These are phyloP conservation scores for Sclerotinia nivalis DNA, from an alignment of 2,329 filamentous ascomycete genomes.

Conservation along the genomic window DNA sequence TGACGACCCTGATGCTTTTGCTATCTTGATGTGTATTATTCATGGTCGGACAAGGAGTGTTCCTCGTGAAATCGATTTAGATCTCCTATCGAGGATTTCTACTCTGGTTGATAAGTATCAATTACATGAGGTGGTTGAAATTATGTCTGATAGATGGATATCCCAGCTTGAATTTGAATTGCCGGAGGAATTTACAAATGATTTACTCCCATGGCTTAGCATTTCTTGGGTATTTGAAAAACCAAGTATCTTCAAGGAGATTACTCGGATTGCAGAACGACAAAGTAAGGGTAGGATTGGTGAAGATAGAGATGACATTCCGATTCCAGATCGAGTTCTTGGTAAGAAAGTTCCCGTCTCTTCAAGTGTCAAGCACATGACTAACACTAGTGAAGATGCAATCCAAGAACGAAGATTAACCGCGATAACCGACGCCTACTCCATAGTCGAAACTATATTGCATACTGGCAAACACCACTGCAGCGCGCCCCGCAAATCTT, in stretches of 20 bases:
- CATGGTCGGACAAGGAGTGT: constrained; percentile 2
- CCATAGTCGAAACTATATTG: constrained; percentile 1
- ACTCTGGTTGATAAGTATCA: constrained; percentile 24
- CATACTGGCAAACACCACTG: constrained; percentile 11
- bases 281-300: constrained; percentile 14
- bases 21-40: constrained; percentile 8
- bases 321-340: constrained; percentile 16
- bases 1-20: constrained; percentile 21
- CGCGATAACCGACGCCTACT: constrained; percentile 13
- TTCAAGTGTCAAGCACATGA: not conserved
- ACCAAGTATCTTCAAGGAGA: not conserved
- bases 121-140: constrained; percentile 18
- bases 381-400: constrained; percentile 12
- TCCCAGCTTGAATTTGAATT: not conserved
- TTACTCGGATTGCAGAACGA: constrained; percentile 17
- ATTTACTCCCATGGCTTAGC: constrained; percentile 14
- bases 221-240: constrained; percentile 22
- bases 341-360: not conserved
- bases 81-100: constrained; percentile 11
- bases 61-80: not conserved
- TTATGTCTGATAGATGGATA: constrained; percentile 18
- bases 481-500: not conserved
- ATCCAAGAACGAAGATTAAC: constrained; percentile 14
- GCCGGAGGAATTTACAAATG: not conserved
- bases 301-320: constrained; percentile 16